Evolutionary conservation across 257 asterid species (phyloP).

Genomic region (Capsicum rhomboideum): DNA sequence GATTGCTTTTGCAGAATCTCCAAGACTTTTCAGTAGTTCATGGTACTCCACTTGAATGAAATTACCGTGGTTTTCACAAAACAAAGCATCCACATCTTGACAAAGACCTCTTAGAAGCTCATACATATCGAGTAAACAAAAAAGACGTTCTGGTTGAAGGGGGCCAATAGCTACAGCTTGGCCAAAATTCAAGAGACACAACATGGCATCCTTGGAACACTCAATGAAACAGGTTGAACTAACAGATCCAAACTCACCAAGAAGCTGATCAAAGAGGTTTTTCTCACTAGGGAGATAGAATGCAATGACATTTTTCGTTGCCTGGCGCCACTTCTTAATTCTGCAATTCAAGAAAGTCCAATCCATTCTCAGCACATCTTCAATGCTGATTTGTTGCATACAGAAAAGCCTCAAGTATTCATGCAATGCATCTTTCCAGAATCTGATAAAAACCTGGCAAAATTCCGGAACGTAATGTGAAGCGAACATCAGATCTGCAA

Average conservation of each 20-base stretch:
- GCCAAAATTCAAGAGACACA: constrained; percentile 52
- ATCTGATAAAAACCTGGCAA: constrained; percentile 29
- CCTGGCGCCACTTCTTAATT: constrained; percentile 48
- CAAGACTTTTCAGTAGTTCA: constrained; percentile 31
- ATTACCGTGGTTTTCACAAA: constrained; percentile 22
- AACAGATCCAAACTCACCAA: constrained; percentile 23
- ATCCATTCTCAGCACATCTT: constrained; percentile 58
- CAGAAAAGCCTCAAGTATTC: constrained; percentile 30
- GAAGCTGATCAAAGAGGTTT: constrained; percentile 40
- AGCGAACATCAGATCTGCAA: constrained; percentile 42
- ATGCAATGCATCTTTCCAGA: constrained; percentile 38
- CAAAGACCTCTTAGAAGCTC: constrained; percentile 32
- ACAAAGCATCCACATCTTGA: constrained; percentile 29
- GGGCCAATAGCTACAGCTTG: constrained; percentile 52
- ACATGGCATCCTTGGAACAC: constrained; percentile 35
- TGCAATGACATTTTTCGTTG: constrained; percentile 27
- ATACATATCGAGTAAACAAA: constrained; percentile 52
- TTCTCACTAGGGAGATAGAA: constrained; percentile 34
- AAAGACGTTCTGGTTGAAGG: constrained; percentile 47
- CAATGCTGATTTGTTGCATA: constrained; percentile 39
- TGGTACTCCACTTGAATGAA: constrained; percentile 31
- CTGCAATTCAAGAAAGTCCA: constrained; percentile 40
- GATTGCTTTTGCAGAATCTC: constrained; percentile 32
- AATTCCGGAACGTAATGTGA: constrained; percentile 44
- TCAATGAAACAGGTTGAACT: constrained; percentile 39